Evolutionary conservation across 1,284 basidiomycete genomes (phyloP).

Genomic region (Volvariella surrecta): DNA sequence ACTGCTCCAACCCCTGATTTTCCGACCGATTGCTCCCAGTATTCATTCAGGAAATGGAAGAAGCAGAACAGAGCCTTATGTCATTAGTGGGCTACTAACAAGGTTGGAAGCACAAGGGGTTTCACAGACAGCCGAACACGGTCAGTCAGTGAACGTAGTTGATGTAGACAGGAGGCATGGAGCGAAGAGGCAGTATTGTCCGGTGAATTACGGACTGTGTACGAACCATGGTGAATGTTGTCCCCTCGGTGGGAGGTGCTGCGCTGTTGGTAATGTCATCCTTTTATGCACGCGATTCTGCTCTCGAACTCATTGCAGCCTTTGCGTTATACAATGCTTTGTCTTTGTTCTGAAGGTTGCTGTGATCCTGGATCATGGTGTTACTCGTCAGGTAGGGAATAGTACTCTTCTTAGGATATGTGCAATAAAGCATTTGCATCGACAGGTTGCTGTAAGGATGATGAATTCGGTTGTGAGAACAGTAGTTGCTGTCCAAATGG

Average conservation of each 20-base stretch:
- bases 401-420: background rate
- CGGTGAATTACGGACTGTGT: slow-evolving; percentile 6
- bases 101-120: too few species aligned
- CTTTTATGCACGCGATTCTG: too few species aligned
- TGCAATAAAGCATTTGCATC: background rate
- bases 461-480: slow-evolving; percentile 6
- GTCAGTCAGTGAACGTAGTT: too few species aligned
- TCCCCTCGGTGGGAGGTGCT: slow-evolving; percentile 8
- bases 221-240: slow-evolving; percentile 5
- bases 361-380: slow-evolving; percentile 8
- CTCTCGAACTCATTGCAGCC: background rate
- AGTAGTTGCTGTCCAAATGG: slow-evolving; percentile 6
- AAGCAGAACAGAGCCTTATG: too few species aligned
- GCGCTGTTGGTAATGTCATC: slow-evolving; percentile 4
- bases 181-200: slow-evolving; percentile 4
- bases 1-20: too few species aligned
- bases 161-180: too few species aligned
- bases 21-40: too few species aligned
- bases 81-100: too few species aligned
- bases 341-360: slow-evolving; percentile 2
- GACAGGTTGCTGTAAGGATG: slow-evolving; percentile 6
- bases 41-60: too few species aligned
- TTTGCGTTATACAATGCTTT: background rate
- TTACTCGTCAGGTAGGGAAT: slow-evolving; percentile 4
- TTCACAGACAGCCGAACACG: too few species aligned